These are phyloP conservation scores for Trichoderma atroviride DNA, from an alignment of 2,329 filamentous ascomycete species.

Conservation along the genomic window DNA sequence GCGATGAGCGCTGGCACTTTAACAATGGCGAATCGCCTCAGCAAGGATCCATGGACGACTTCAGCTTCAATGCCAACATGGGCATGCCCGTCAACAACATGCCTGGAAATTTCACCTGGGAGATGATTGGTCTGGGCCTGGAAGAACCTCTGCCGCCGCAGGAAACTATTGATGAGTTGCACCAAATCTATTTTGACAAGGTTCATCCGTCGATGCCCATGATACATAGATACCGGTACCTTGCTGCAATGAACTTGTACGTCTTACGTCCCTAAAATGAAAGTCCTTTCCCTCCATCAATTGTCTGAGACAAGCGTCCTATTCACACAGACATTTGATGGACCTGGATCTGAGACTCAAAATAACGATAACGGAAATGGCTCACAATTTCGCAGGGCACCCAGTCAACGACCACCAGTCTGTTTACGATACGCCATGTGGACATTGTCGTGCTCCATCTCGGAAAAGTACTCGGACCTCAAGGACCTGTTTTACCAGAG, in stretches of 20 bases:
- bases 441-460: conserved; percentile 85
- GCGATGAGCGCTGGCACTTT: conserved; percentile 60
- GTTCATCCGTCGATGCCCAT: conserved; percentile 83
- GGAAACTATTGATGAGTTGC: conserved; percentile 78
- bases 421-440: conserved; percentile 93
- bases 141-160: conserved; percentile 62
- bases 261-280: conserved; percentile 31
- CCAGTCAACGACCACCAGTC: conserved; percentile 81
- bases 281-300: neutral
- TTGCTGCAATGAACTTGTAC: conserved; percentile 83
- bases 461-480: conserved; percentile 76
- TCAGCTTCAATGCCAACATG: conserved; percentile 57
- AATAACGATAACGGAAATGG: neutral
- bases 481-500: conserved; percentile 90
- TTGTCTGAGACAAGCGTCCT: neutral
- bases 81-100: conserved; percentile 54
- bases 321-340: neutral
- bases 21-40: conserved; percentile 57
- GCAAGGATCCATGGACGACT: conserved; percentile 55
- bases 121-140: conserved; percentile 65
- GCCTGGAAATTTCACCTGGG: conserved; percentile 72
- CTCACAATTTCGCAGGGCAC: conserved; percentile 54
- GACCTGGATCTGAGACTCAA: neutral
- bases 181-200: conserved; percentile 88
- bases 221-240: conserved; percentile 85